These are phyloP conservation scores for Marasmius tenuissimus DNA, from an alignment of 1,284 basidiomycete genomes.

Conservation along the genomic window DNA sequence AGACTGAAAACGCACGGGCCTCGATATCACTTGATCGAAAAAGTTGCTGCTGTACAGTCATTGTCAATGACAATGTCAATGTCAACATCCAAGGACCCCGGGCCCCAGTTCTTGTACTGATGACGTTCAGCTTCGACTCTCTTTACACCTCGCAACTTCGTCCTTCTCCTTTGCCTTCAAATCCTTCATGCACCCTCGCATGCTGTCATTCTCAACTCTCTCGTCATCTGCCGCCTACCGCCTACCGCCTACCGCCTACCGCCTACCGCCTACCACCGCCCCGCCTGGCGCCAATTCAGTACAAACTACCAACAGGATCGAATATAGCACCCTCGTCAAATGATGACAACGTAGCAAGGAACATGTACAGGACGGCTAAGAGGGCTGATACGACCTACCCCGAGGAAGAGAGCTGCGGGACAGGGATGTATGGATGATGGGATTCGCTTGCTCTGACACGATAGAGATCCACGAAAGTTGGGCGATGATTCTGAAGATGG, in stretches of 20 bases:
- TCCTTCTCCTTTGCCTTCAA: conserved; percentile 33
- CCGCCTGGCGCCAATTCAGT: conserved; percentile 38
- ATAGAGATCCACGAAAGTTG: conserved; percentile 7
- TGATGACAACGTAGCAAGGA: conserved; percentile 39
- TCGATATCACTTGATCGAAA: too few relatives aligned
- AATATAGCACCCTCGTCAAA: conserved; percentile 42
- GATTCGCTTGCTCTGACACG: conserved; percentile 6
- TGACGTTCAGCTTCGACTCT: conserved; percentile 27
- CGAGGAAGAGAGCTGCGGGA: conserved; percentile 30
- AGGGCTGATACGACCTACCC: conserved; percentile 39
- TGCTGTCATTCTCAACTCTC: conserved; percentile 36
- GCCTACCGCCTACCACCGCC: too few relatives aligned
- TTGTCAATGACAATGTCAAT: too few relatives aligned
- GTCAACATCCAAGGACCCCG: too few relatives aligned
- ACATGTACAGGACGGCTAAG: conserved; percentile 41
- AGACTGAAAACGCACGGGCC: too few relatives aligned
- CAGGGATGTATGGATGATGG: conserved; percentile 25
- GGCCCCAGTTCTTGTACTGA: too few relatives aligned
- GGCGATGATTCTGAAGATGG: conserved; percentile 33
- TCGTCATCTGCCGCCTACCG: conserved; percentile 32
- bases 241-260: too few relatives aligned
- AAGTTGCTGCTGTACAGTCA: too few relatives aligned
- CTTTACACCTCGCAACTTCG: conserved; percentile 33
- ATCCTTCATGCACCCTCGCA: conserved; percentile 31
- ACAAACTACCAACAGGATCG: conserved; percentile 43